These are phyloP conservation scores for Xylaria intraflava DNA, from an alignment of 495 filamentous ascomycete genomes.

Conservation along the genomic window DNA sequence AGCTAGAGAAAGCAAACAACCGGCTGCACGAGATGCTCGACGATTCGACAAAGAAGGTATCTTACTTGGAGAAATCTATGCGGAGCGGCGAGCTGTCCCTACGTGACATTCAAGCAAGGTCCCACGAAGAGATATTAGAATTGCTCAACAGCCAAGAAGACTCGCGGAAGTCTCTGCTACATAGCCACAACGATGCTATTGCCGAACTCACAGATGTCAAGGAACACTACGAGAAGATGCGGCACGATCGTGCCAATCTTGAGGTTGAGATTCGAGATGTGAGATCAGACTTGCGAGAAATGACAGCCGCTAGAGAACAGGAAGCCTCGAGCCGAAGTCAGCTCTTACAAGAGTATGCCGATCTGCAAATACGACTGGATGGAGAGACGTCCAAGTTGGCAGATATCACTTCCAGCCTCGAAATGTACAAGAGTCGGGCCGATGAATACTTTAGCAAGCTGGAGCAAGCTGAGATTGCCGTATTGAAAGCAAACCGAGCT, in stretches of 20 bases:
- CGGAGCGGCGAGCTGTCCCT: constrained; percentile 83
- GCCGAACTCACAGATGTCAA: constrained; percentile 82
- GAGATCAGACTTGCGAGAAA: constrained; percentile 75
- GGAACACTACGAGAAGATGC: constrained; percentile 74
- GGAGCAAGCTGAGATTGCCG: constrained; percentile 92
- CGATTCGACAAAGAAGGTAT: constrained; percentile 89
- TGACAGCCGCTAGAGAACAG: constrained; percentile 69
- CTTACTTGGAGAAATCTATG: constrained; percentile 78
- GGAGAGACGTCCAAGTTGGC: constrained; percentile 77
- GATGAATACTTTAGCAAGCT: constrained; percentile 98
- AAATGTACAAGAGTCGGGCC: constrained; percentile 83
- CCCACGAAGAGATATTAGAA: constrained; percentile 91
- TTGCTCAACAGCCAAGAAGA: constrained; percentile 91
- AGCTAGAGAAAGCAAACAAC: constrained; percentile 87
- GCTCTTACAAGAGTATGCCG: constrained; percentile 85
- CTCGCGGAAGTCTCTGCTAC: constrained; percentile 70
- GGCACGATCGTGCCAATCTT: constrained; percentile 64
- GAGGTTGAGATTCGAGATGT: constrained; percentile 90
- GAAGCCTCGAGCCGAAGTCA: constrained; percentile 78
- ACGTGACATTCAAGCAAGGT: constrained; percentile 86
- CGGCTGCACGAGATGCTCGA: constrained; percentile 92
- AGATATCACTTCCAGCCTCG: constrained; percentile 77
- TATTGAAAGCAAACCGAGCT: constrained; percentile 83
- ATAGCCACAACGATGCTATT: constrained; percentile 78
- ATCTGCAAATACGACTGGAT: constrained; percentile 89